Conservation (phyloP, 2,329 filamentous ascomycete genomes). For the Canariomyces notabilis region DNA sequence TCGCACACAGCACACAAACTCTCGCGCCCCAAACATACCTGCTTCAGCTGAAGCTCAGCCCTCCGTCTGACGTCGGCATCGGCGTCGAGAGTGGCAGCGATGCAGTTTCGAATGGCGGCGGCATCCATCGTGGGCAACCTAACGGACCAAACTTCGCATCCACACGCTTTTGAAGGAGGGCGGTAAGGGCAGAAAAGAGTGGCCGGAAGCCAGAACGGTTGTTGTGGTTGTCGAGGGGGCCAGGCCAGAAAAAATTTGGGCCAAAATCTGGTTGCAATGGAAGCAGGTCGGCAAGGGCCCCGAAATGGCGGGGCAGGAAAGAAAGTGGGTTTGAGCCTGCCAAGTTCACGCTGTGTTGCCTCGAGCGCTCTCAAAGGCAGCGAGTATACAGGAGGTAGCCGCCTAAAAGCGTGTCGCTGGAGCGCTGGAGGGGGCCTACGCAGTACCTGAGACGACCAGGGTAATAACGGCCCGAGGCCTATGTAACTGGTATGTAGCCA, state of each 20-base stretch:
- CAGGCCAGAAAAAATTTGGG: conserved; percentile 28
- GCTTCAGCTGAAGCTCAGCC: conserved; percentile 76
- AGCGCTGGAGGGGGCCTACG: background rate
- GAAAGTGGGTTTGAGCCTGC: conserved; percentile 17
- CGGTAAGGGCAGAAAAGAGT: conserved; percentile 13
- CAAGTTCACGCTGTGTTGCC: conserved; percentile 17
- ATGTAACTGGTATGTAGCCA: no score
- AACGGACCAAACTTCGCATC: conserved; percentile 23
- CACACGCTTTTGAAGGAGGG: conserved; percentile 16
- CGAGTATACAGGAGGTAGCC: conserved; percentile 10
- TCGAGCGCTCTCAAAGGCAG: conserved; percentile 11
- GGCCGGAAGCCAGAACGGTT: conserved; percentile 16
- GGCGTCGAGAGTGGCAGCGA: conserved; percentile 68
- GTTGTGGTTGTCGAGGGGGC: conserved; percentile 24
- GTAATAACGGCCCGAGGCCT: no score
- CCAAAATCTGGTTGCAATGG: conserved; percentile 23
- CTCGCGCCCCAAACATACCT: no score
- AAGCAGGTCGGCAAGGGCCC: conserved; percentile 15
- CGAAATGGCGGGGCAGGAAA: conserved; percentile 24
- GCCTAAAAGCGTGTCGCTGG: background rate
- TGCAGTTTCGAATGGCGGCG: conserved; percentile 68
- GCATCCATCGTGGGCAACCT: conserved; percentile 59
- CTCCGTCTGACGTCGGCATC: conserved; percentile 70
- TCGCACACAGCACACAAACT: background rate
- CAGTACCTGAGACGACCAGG: background rate